phyloP scores from a whole-genome alignment of 345 rosid genomes.

The Moringa oleifera region DNA sequence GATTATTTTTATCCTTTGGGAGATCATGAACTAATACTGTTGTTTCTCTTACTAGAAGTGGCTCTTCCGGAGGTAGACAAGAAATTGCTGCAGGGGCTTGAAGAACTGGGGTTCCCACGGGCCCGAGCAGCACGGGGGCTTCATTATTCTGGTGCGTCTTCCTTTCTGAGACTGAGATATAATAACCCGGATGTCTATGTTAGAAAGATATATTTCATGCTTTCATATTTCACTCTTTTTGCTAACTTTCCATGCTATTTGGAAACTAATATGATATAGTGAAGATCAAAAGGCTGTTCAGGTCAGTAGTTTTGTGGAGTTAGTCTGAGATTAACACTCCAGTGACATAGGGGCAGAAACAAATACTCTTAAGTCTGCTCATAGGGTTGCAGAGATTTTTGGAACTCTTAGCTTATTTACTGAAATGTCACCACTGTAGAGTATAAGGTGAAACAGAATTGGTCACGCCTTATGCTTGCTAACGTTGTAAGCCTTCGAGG shows the following conservation, averaged over 20 bases:
- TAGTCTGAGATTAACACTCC: too few species aligned
- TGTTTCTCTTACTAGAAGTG: conserved; percentile 22
- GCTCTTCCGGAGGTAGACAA: conserved; percentile 43
- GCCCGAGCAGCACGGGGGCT: conserved; percentile 59
- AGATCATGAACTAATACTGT: not conserved
- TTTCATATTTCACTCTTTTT: not conserved
- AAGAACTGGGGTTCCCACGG: conserved; percentile 61
- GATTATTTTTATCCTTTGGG: not conserved
- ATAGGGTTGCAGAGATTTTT: too few species aligned
- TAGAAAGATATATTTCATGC: not conserved
- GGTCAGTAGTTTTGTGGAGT: too few species aligned
- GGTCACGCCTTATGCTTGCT: too few species aligned
- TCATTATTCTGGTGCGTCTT: conserved; percentile 54
- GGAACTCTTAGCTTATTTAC: too few species aligned
- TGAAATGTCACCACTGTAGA: too few species aligned
- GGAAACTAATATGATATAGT: not conserved
- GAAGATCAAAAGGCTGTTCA: not conserved
- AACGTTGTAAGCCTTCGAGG: too few species aligned
- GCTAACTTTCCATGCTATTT: not conserved
- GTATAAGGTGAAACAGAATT: too few species aligned
- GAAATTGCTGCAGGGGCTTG: conserved; percentile 53
- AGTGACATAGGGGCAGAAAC: too few species aligned
- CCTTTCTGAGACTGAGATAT: not conserved
- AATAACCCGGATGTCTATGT: not conserved
- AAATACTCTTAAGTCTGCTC: too few species aligned